A percentile compares a stretch with the other conserved stretches of the same genome.
Conservation (phyloP, 2,329 filamentous ascomycete genomes). For the Nothomitra cinnamomea region DNA sequence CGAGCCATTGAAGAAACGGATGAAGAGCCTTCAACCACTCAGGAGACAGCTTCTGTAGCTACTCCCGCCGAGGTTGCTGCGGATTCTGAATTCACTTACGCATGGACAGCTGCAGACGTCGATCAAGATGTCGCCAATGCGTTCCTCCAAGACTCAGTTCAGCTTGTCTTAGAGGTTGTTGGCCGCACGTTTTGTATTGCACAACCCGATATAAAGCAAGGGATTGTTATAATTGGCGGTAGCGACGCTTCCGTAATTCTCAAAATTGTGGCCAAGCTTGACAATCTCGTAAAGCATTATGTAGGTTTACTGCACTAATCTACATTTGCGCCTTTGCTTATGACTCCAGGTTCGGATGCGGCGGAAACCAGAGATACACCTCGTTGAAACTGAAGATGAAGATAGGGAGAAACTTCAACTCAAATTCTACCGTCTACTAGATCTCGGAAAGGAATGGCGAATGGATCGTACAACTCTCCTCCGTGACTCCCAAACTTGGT, state of each 20-base stretch:
- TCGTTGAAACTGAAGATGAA: neutral
- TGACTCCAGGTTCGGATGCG: neutral
- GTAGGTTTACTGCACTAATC: neutral
- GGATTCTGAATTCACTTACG: neutral
- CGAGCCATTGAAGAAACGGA: neutral
- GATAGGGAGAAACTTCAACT: neutral
- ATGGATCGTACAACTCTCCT: neutral
- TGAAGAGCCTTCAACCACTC: neutral
- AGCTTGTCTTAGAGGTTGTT: neutral
- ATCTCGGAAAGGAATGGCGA: neutral
- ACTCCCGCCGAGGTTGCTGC: neutral
- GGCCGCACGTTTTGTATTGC: neutral
- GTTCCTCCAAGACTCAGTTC: neutral
- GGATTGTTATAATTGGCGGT: neutral
- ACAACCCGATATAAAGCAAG: neutral
- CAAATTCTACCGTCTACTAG: neutral
- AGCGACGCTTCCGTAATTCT: neutral
- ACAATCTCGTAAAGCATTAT: neutral
- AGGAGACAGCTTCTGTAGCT: neutral
- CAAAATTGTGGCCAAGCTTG: neutral
- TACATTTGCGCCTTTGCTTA: neutral
- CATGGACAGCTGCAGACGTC: neutral
- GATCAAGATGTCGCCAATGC: neutral
- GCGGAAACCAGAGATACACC: neutral
- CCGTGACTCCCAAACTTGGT: neutral